Conservation (phyloP, 768 basidiomycete genomes). For the Trametes coccinea region DNA sequence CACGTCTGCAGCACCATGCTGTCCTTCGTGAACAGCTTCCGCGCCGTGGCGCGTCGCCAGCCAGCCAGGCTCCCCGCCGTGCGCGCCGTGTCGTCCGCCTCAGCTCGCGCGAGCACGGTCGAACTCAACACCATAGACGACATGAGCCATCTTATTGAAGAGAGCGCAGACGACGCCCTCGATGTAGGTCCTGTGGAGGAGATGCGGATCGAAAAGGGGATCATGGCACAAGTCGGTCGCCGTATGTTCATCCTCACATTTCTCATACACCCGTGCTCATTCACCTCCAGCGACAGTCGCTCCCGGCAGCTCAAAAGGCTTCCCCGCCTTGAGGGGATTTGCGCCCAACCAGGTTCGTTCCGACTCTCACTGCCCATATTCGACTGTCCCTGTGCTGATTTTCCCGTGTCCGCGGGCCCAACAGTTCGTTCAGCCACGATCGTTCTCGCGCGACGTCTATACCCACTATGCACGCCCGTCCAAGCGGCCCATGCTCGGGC, state of each 20-base stretch:
- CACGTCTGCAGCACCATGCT: slow-evolving; percentile 12
- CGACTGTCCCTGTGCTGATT: background rate
- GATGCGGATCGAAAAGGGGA: no score
- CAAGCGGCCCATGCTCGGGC: slow-evolving; percentile 51
- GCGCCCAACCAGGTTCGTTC: slow-evolving; percentile 19
- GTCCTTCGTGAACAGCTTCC: slow-evolving; percentile 7
- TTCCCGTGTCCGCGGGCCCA: background rate
- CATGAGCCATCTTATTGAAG: background rate
- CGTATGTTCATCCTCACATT: no score
- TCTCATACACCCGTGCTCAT: background rate
- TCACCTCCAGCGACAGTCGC: background rate
- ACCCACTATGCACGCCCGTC: background rate
- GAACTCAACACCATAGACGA: background rate
- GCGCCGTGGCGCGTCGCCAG: slow-evolving; percentile 16
- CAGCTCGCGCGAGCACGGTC: background rate
- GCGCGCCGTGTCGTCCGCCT: slow-evolving; percentile 1
- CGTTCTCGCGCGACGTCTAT: slow-evolving; percentile 40
- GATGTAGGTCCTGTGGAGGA: no score
- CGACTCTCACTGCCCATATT: background rate
- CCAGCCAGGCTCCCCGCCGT: background rate
- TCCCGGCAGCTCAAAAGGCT: background rate
- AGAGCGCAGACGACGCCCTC: background rate
- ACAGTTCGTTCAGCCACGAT: slow-evolving; percentile 51
- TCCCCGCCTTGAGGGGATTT: slow-evolving; percentile 27
- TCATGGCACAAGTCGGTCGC: no score